A percentile compares a stretch with the other conserved stretches of the same genome.
phyloP scores from a whole-genome alignment of 345 rosid species.

The Orychophragmus violaceus region DNA sequence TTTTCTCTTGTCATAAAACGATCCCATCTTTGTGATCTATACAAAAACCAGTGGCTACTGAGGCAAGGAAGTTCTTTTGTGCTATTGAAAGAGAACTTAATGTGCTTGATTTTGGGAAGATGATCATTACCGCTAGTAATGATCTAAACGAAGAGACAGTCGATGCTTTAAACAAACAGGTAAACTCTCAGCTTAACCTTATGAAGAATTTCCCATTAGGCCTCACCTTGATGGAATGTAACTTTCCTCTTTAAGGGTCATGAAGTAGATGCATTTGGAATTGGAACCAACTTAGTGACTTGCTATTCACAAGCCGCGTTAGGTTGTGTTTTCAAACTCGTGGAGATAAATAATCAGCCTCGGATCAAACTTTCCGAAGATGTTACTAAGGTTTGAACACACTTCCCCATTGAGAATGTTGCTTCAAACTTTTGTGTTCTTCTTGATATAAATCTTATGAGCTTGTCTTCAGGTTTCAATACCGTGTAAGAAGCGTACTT shows the following conservation, averaged over 20 bases:
- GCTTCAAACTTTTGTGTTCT: not conserved
- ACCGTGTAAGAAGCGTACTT: slow-evolving; percentile 80
- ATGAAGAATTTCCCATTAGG: not conserved
- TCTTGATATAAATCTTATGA: not conserved
- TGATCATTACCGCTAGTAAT: slow-evolving; percentile 77
- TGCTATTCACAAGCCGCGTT: slow-evolving; percentile 93
- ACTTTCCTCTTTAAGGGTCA: slow-evolving; percentile 51
- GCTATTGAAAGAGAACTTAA: slow-evolving; percentile 65
- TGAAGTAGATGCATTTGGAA: slow-evolving; percentile 88
- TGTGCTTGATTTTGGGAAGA: slow-evolving; percentile 66
- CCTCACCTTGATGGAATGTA: not conserved
- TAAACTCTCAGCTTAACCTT: slow-evolving; percentile 14
- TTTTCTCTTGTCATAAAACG: no score
- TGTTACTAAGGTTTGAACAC: slow-evolving; percentile 66
- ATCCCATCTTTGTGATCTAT: no score
- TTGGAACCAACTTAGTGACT: slow-evolving; percentile 89
- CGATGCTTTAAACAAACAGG: slow-evolving; percentile 96
- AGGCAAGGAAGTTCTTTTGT: slow-evolving; percentile 63
- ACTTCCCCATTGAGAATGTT: not conserved
- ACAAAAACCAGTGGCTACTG: no score
- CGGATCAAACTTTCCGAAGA: slow-evolving; percentile 98
- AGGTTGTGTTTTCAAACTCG: slow-evolving; percentile 98
- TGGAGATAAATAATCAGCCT: slow-evolving; percentile 85
- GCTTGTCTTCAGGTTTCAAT: slow-evolving; percentile 58
- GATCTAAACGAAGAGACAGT: slow-evolving; percentile 95